Conservation (phyloP, 768 basidiomycete genomes). For the Boletellus emodensis region DNA sequence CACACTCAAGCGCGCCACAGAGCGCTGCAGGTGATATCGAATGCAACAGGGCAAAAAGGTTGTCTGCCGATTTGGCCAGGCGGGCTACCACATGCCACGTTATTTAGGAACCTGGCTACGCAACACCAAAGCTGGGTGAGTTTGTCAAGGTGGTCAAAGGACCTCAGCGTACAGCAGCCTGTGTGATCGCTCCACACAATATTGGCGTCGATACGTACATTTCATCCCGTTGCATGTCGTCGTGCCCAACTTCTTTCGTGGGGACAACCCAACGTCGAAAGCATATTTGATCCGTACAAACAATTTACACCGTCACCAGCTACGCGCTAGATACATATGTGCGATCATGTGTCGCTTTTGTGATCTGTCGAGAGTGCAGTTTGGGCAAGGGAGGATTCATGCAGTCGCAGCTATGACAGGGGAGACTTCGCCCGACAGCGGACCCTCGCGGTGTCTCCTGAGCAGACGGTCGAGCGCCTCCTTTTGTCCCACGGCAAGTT, state of each 20-base stretch:
- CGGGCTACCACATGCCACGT: too few relatives aligned
- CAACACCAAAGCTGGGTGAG: too few relatives aligned
- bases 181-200: too few relatives aligned
- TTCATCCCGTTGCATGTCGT: too few relatives aligned
- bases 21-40: background rate
- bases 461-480: slow-evolving; percentile 86
- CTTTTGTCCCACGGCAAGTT: slow-evolving; percentile 91
- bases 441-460: slow-evolving; percentile 60
- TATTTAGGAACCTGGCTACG: too few relatives aligned
- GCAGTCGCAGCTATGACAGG: slow-evolving; percentile 4
- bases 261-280: too few relatives aligned
- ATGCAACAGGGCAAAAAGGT: background rate
- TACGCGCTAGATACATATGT: slow-evolving; percentile 11
- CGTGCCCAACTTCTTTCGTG: too few relatives aligned
- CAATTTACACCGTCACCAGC: slow-evolving; percentile 7
- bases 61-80: background rate
- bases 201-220: too few relatives aligned
- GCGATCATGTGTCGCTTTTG: slow-evolving; percentile 22
- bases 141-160: too few relatives aligned
- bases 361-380: background rate
- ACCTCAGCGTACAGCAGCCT: too few relatives aligned
- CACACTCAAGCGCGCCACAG: too few relatives aligned
- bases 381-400: slow-evolving; percentile 1
- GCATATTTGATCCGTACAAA: background rate
- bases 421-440: slow-evolving; percentile 4